These are phyloP conservation scores for Tricholoma terreum DNA, from an alignment of 768 basidiomycete genomes.

Conservation along the genomic window DNA sequence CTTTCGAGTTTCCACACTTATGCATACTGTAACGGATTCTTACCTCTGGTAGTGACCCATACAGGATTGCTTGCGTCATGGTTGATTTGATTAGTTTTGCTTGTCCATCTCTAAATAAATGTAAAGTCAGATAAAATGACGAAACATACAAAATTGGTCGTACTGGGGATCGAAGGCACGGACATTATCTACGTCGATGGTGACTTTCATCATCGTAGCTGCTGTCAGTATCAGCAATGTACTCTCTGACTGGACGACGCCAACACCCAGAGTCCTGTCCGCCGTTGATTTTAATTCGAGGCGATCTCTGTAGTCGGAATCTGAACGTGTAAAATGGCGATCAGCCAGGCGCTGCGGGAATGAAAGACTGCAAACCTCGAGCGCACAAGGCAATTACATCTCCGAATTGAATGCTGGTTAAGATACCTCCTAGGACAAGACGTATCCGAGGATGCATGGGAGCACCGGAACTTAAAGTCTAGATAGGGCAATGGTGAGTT, in stretches of 20 bases:
- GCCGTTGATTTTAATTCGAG: conserved; percentile 65
- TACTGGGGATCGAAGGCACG: conserved; percentile 62
- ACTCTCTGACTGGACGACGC: conserved; percentile 49
- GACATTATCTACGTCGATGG: conserved; percentile 60
- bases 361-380: conserved; percentile 41
- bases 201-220: conserved; percentile 65
- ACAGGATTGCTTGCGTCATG: conserved; percentile 81
- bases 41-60: conserved; percentile 66
- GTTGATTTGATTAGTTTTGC: conserved; percentile 72
- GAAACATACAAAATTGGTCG: conserved; percentile 19
- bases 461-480: conserved; percentile 67
- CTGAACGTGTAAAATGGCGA: conserved; percentile 30
- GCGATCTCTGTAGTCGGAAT: conserved; percentile 67
- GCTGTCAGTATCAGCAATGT: conserved; percentile 62
- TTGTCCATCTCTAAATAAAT: conserved; percentile 47
- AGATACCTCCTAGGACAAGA: conserved; percentile 53
- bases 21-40: conserved; percentile 4
- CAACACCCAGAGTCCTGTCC: conserved; percentile 71
- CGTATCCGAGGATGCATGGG: conserved; percentile 72
- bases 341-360: background rate
- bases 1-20: background rate
- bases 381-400: conserved; percentile 74
- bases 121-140: background rate
- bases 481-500: background rate
- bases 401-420: conserved; percentile 67